phyloP scores from a whole-genome alignment of 345 rosid genomes.

The Bruguiera sexangula region DNA sequence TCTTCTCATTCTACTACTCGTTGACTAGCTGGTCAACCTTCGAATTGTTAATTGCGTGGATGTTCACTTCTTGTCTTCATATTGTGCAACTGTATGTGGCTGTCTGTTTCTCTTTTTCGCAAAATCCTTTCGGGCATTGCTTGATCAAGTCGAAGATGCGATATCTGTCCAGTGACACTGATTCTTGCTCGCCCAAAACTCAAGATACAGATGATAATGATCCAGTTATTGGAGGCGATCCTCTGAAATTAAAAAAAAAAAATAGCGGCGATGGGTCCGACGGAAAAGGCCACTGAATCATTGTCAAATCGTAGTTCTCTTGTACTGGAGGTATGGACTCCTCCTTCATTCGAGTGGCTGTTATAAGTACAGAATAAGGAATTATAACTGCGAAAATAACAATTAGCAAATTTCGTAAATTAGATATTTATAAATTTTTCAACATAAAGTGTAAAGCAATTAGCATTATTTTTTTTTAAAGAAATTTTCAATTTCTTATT shows the following conservation, averaged over 20 bases:
- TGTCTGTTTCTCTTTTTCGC: constrained; percentile 4
- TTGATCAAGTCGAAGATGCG: constrained; percentile 94
- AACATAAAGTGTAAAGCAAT: too few relatives aligned
- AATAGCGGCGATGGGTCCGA: constrained; percentile 23
- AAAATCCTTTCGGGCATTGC: constrained; percentile 53
- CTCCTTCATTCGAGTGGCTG: neutral
- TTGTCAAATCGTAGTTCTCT: constrained; percentile 49
- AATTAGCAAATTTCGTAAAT: too few relatives aligned
- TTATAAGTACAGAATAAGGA: neutral
- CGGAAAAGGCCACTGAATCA: constrained; percentile 21
- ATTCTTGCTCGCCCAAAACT: constrained; percentile 36
- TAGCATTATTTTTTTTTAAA: too few relatives aligned
- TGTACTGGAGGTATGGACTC: constrained; percentile 70
- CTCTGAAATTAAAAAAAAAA: constrained; percentile 10
- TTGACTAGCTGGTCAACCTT: neutral
- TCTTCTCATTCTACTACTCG: too few relatives aligned
- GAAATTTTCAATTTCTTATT: too few relatives aligned
- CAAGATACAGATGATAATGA: constrained; percentile 30
- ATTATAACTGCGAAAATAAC: too few relatives aligned
- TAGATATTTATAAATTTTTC: too few relatives aligned
- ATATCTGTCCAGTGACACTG: constrained; percentile 43
- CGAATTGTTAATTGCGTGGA: neutral
- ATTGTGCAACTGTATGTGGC: neutral
- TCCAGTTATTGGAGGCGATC: constrained; percentile 13
- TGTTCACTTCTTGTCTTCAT: neutral